Evolutionary conservation across 305 asterid genomes (phyloP).

Genomic region (Solanum aculeatissimum): DNA sequence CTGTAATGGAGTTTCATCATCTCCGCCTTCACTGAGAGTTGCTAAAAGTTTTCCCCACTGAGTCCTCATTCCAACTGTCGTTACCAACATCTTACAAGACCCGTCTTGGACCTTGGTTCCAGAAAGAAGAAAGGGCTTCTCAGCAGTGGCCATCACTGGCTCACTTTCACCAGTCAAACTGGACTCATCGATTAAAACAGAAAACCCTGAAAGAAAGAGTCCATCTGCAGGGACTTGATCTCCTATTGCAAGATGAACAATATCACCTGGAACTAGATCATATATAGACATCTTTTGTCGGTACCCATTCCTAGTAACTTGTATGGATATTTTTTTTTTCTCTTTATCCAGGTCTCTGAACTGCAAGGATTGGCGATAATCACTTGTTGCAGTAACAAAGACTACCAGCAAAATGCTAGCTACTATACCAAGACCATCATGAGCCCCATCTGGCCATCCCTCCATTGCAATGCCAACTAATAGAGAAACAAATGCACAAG

Average conservation of each 20-base stretch:
- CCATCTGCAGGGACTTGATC: constrained; percentile 98
- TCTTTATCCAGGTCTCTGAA: constrained; percentile 82
- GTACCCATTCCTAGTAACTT: constrained; percentile 68
- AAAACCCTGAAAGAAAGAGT: constrained; percentile 71
- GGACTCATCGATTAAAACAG: constrained; percentile 71
- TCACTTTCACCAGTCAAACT: constrained; percentile 96
- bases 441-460: constrained; percentile 95
- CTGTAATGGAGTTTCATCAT: constrained; percentile 84
- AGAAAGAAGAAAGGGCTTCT: constrained; percentile 62
- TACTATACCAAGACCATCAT: constrained; percentile 83
- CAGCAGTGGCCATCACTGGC: constrained; percentile 53
- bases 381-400: constrained; percentile 83
- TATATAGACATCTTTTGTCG: constrained; percentile 69
- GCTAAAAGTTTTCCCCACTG: constrained; percentile 97
- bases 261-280: constrained; percentile 64
- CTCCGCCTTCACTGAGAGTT: constrained; percentile 85
- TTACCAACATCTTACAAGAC: constrained; percentile 81
- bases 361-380: constrained; percentile 79
- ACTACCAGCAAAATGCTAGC: constrained; percentile 83
- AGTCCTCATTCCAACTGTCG: constrained; percentile 95
- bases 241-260: constrained; percentile 81
- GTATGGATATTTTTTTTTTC: constrained; percentile 72
- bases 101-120: constrained; percentile 98
- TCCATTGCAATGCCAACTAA: constrained; percentile 76
- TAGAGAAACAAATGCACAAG: constrained; percentile 67